These are phyloP conservation scores for Lentinula sp. DNA, from an alignment of 768 basidiomycete species.

Conservation along the genomic window DNA sequence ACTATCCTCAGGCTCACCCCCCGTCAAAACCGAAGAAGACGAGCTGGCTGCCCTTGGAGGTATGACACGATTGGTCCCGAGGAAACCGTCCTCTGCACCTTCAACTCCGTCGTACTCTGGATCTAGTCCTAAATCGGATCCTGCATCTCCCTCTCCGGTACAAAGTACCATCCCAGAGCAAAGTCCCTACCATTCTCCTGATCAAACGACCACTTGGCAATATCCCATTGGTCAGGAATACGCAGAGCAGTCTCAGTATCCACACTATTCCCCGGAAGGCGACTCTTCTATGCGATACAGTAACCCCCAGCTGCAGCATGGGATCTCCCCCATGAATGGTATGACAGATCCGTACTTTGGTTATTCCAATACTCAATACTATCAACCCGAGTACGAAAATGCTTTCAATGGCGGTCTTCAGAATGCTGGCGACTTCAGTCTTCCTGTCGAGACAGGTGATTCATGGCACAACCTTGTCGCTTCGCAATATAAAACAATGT, in stretches of 20 bases:
- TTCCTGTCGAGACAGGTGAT: conserved; percentile 29
- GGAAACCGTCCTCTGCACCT: conserved; percentile 38
- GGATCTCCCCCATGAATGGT: conserved; percentile 19
- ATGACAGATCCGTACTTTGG: conserved; percentile 25
- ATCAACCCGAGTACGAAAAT: conserved; percentile 20
- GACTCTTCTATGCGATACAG: conserved; percentile 8
- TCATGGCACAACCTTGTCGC: conserved; percentile 30
- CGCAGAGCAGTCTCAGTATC: conserved; percentile 12
- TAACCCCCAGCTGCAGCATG: conserved; percentile 12
- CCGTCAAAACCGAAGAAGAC: conserved; percentile 55
- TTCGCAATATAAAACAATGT: conserved; percentile 2
- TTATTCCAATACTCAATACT: conserved; percentile 17
- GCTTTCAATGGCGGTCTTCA: conserved; percentile 4
- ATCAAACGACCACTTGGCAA: conserved; percentile 9
- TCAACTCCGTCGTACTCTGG: conserved; percentile 37
- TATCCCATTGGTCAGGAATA: background rate
- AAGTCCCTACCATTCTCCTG: conserved; percentile 13
- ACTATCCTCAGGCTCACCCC: conserved; percentile 15
- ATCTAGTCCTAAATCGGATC: conserved; percentile 37
- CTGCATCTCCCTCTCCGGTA: conserved; percentile 36
- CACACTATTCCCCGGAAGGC: conserved; percentile 6
- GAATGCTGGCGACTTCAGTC: conserved; percentile 6
- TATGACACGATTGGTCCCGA: conserved; percentile 54
- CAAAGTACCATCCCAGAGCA: conserved; percentile 8
- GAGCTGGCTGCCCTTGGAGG: conserved; percentile 58